Evolutionary conservation across 2,329 filamentous ascomycete species (phyloP), one percentile per base, ranked within the genome.

Genomic region (Ophiostoma sp.): DNA sequence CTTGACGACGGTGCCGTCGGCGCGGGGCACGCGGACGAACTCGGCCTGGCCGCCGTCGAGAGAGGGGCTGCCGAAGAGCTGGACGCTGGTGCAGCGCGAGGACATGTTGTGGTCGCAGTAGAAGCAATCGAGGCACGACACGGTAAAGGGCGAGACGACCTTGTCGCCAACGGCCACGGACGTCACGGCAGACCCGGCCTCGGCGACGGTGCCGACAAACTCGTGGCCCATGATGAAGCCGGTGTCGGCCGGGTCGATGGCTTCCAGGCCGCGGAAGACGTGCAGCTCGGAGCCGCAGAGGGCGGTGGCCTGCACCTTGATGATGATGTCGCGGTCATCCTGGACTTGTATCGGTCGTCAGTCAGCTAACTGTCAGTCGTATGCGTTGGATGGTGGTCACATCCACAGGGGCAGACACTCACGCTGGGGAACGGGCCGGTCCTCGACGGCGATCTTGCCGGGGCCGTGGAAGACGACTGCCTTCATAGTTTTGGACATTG

Each of bases 241-340:
- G 0, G 90, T 86, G 0, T 79, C 83, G 7, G 33, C 17, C 39
- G 33, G 87, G 84, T 57, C 52, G 23, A 48, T 57, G 10, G 52
- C 11, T 77, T 96, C 88, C 75, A 93, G 89, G 48, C 94, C 94
- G 65, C 93, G 90, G 80, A 89, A 97, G 69, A 92, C 88, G 79
- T 97, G 94, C 52, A 97, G 83, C 77, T 97, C 93, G 92, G 91
- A 94, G 77, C 94, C 94, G 78, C 94, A 97, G 41, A 97, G 84
- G 20, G 92, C 94, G 35, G 93, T 91, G 75, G 91, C 91, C 72
- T 87, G 85, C 27, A 96, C 92, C 78, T 92, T 94, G 76, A 97
- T 87, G 74, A 97, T 89, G 71, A 94, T 86, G 77, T 97, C 94
- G 70, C 84, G 86, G 6, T 87, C 84, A 71, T 91, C 84, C 75